These are phyloP conservation scores for Westerdykella sp. DNA, from an alignment of 2,329 filamentous ascomycete genomes.

Conservation along the genomic window DNA sequence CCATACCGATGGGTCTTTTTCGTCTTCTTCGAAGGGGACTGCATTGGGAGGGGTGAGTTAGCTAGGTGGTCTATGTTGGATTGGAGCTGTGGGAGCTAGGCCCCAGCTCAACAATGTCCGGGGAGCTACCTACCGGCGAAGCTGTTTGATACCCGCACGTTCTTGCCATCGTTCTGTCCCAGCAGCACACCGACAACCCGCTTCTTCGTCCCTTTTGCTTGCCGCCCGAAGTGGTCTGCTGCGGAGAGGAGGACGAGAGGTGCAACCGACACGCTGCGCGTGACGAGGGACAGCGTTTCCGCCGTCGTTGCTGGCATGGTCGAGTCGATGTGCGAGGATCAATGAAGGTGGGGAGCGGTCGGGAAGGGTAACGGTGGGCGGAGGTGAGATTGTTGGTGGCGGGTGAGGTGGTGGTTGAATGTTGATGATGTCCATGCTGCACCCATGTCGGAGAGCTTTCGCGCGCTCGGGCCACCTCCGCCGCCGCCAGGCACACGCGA, in stretches of 20 bases:
- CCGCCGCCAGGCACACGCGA: constrained; percentile 3
- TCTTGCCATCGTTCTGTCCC: constrained; percentile 93
- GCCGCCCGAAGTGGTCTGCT: constrained; percentile 96
- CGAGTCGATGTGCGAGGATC: constrained; percentile 3
- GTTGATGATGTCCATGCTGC: constrained; percentile 33
- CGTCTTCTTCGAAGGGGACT: constrained; percentile 99
- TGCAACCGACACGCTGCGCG: constrained; percentile 90
- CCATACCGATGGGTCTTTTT: constrained; percentile 98
- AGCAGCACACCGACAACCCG: constrained; percentile 91
- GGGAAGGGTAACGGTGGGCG: constrained; percentile 1
- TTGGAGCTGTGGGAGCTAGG: background rate
- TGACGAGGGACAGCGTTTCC: constrained; percentile 92
- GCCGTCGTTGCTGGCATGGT: constrained; percentile 91
- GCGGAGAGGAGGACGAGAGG: constrained; percentile 95
- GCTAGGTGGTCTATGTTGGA: constrained; percentile 12
- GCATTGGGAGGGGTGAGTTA: constrained; percentile 1
- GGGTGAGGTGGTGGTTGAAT: constrained; percentile 13
- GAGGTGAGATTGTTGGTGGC: constrained; percentile 11
- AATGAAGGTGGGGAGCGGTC: constrained; percentile 5
- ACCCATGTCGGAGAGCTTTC: constrained; percentile 30
- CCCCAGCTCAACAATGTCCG: constrained; percentile 5
- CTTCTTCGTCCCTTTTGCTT: constrained; percentile 78
- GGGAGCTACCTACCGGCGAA: constrained; percentile 68
- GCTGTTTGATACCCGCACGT: constrained; percentile 96
- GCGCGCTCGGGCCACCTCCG: constrained; percentile 9